Evolutionary conservation across 495 filamentous ascomycete genomes (phyloP), one percentile per base, ranked within the genome.

Genomic region (Talaromyces stipitatus): DNA sequence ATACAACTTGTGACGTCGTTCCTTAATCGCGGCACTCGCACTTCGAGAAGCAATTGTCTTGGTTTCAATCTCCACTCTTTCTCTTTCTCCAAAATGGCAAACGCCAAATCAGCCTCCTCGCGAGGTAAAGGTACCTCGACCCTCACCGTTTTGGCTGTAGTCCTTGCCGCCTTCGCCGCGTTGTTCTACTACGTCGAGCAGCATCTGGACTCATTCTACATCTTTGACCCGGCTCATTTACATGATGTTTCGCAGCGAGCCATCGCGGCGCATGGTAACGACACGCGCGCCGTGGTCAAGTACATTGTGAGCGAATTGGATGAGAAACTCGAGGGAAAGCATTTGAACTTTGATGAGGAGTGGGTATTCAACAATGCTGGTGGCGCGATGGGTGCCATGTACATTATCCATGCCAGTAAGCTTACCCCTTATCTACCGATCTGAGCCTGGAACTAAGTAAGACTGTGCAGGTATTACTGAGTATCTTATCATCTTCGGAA

Each of bases 371-470:
- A 80, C 77, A 90, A 90, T 58, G 88, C 88, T 58, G 86, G 87
- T 61, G 87, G 87, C 58, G 89, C 90, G 54, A 92, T 94, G 90
- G 90, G 90, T 54, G 85, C 82, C 61, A 92, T 94, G 90, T 89
- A 89, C 63, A 86, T 94, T 60, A 86, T 94, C 65, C 90, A 94
- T 66, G 87, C 90, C 60, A 89, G 85, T 86, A 64, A 60, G 78
- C 72, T 23, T 47, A 41, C 30, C 10, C 38, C 46, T 24, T 50
- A 7, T 50, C 10, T 50, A n/a, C n/a, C 10, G 10, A 22, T 22
- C 9, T 50, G 4, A 12, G n/a, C 5, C 18, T 50, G 5, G 6
- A 7, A 46, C n/a, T 26, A 16, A 27, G 16, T 18, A 20, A 14
- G 5, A 16, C 50, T 30, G 22, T 46, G 54, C 51, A 75, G 72